Evolutionary conservation across 441 rosid genomes (phyloP).

Genomic region (Adansonia rubrostipa): DNA sequence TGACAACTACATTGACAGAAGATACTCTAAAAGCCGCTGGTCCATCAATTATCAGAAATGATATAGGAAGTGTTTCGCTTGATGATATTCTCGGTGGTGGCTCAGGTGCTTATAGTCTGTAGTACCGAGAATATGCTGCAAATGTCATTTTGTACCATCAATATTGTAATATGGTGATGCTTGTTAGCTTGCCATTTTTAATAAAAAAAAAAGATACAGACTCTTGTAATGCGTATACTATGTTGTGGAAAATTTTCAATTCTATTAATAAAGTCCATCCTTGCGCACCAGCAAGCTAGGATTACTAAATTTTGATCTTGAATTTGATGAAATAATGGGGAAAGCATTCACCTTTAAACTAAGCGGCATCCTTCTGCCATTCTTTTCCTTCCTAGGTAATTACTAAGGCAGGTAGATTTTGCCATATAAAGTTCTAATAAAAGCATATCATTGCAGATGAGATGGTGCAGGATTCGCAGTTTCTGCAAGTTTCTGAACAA

Average conservation of each 20-base stretch:
- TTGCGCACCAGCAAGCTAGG: slow-evolving; percentile 10
- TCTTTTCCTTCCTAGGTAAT: slow-evolving; percentile 25
- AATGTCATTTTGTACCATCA: slow-evolving; percentile 45
- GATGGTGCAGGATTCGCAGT: slow-evolving; percentile 48
- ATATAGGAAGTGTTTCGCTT: slow-evolving; percentile 76
- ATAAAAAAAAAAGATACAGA: slow-evolving; percentile 22
- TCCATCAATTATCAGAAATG: slow-evolving; percentile 75
- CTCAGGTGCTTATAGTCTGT: slow-evolving; percentile 78
- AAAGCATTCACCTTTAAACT: slow-evolving; percentile 25
- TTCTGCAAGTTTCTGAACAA: slow-evolving; percentile 42
- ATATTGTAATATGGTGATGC: slow-evolving; percentile 39
- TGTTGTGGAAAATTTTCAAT: slow-evolving; percentile 33
- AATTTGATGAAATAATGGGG: slow-evolving; percentile 28
- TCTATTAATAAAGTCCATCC: slow-evolving; percentile 19
- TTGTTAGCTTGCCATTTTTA: slow-evolving; percentile 18
- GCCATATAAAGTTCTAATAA: slow-evolving; percentile 36
- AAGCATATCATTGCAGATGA: slow-evolving; percentile 56
- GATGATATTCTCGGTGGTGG: slow-evolving; percentile 90
- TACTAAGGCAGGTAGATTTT: slow-evolving; percentile 28
- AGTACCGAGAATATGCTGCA: slow-evolving; percentile 50
- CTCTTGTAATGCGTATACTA: slow-evolving; percentile 40
- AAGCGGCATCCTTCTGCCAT: slow-evolving; percentile 25
- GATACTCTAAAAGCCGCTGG: slow-evolving; percentile 65
- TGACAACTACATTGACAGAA: slow-evolving; percentile 81
- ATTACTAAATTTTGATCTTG: slow-evolving; percentile 30